These are phyloP conservation scores for Cercospora sp. DNA, from an alignment of 2,329 filamentous ascomycete genomes.

Conservation along the genomic window DNA sequence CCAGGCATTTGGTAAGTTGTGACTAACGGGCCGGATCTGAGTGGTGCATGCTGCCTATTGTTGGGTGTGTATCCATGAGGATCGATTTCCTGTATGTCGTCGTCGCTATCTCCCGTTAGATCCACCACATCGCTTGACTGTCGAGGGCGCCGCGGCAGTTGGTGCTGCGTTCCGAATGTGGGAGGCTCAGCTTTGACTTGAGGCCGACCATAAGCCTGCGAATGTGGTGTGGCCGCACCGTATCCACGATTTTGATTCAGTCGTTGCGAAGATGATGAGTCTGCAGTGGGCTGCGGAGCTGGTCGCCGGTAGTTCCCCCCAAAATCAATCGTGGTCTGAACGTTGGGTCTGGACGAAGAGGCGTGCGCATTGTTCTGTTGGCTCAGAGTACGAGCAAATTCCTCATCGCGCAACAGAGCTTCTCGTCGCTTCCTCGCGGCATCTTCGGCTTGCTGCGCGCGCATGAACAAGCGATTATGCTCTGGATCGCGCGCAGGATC, in stretches of 20 bases:
- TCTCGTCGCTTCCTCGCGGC: slow-evolving; percentile 21
- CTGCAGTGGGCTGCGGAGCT: slow-evolving; percentile 22
- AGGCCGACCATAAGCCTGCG: slow-evolving; percentile 1
- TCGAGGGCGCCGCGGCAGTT: slow-evolving; percentile 22
- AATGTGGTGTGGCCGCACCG: background rate
- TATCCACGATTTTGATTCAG: background rate
- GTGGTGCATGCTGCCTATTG: slow-evolving; percentile 13
- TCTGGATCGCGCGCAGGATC: slow-evolving; percentile 12
- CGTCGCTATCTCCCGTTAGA: slow-evolving; percentile 38
- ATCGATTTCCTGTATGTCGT: slow-evolving; percentile 33
- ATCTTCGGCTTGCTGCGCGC: slow-evolving; percentile 21
- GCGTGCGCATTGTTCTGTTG: slow-evolving; percentile 24
- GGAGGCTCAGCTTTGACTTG: slow-evolving; percentile 20
- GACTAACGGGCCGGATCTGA: background rate
- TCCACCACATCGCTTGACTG: slow-evolving; percentile 32
- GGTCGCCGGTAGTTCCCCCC: slow-evolving; percentile 33
- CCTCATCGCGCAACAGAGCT: slow-evolving; percentile 29
- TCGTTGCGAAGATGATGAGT: slow-evolving; percentile 17
- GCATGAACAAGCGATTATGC: slow-evolving; percentile 14
- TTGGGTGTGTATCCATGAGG: slow-evolving; percentile 31
- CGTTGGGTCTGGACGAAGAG: slow-evolving; percentile 30
- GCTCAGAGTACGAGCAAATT: slow-evolving; percentile 33
- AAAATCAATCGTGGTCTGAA: slow-evolving; percentile 37
- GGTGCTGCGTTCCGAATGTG: slow-evolving; percentile 11
- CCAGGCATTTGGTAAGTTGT: slow-evolving; percentile 29